Evolutionary conservation across 1,284 basidiomycete genomes (phyloP).

Genomic region (Leccinum griseonigrum): DNA sequence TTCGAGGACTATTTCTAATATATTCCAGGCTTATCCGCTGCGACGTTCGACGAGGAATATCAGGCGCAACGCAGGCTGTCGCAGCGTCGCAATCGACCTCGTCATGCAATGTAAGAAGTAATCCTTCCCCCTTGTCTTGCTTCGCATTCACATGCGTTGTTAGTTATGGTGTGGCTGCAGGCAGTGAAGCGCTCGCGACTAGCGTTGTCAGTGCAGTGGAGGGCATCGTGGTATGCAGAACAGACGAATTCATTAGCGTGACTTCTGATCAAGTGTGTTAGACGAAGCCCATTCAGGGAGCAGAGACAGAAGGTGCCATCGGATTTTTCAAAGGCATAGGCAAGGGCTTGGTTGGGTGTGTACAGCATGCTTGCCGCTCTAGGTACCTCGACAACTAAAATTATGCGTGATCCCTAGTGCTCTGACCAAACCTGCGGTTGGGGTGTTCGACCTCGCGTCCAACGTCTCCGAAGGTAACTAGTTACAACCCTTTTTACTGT

Average conservation of each 20-base stretch:
- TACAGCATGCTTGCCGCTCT: constrained; percentile 10
- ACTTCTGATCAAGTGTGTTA: constrained; percentile 29
- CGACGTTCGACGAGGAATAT: constrained; percentile 95
- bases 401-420: constrained; percentile 45
- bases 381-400: constrained; percentile 16
- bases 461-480: constrained; percentile 87
- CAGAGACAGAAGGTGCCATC: constrained; percentile 89
- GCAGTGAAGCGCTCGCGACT: constrained; percentile 91
- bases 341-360: constrained; percentile 91
- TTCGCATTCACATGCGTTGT: constrained; percentile 13
- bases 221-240: constrained; percentile 77
- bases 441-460: constrained; percentile 93
- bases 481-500: neutral
- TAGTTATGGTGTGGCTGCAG: constrained; percentile 91
- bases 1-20: constrained; percentile 1
- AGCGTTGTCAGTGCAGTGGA: constrained; percentile 96
- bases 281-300: constrained; percentile 96
- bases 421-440: constrained; percentile 96
- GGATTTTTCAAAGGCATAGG: constrained; percentile 99
- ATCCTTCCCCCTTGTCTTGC: neutral
- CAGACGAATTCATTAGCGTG: neutral
- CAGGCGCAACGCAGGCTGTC: constrained; percentile 87
- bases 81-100: constrained; percentile 90
- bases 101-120: constrained; percentile 82
- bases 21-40: constrained; percentile 83